These are phyloP conservation scores for Sherardia arvensis DNA, from an alignment of 257 asterid genomes.

Conservation along the genomic window DNA sequence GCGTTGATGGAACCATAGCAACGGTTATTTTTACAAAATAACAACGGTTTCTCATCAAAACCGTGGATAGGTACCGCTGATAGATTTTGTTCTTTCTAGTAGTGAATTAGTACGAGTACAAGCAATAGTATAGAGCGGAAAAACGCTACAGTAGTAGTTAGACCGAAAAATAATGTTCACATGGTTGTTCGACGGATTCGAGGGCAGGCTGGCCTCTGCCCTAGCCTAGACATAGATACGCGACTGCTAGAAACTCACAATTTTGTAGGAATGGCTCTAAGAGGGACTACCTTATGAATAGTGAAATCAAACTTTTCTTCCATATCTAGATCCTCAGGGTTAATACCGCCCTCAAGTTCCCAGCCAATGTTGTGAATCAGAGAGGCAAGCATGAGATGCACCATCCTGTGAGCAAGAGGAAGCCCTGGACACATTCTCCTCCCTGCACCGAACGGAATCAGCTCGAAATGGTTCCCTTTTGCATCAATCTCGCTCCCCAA, in stretches of 20 bases:
- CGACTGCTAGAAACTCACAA: neutral
- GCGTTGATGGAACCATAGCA: too few relatives aligned
- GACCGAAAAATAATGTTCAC: too few relatives aligned
- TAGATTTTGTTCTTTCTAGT: too few relatives aligned
- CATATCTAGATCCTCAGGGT: constrained; percentile 18
- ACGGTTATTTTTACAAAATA: too few relatives aligned
- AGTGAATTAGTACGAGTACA: too few relatives aligned
- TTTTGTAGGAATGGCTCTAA: neutral
- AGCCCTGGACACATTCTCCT: constrained; percentile 34
- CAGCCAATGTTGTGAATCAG: constrained; percentile 24
- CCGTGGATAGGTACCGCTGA: too few relatives aligned
- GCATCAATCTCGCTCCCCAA: constrained; percentile 13
- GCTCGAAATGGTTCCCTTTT: constrained; percentile 26
- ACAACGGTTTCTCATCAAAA: too few relatives aligned
- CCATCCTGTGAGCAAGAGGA: constrained; percentile 31
- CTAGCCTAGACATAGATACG: too few relatives aligned
- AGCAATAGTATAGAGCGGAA: too few relatives aligned
- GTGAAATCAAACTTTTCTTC: constrained; percentile 25
- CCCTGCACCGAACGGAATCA: constrained; percentile 32
- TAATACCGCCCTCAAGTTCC: constrained; percentile 17
- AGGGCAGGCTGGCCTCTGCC: too few relatives aligned
- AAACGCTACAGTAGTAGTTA: too few relatives aligned
- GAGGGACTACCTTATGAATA: constrained; percentile 20
- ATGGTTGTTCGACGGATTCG: too few relatives aligned
- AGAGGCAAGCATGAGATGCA: constrained; percentile 27